Conservation (phyloP, 352 stramenopile genomes). For the Pythium diclinum region DNA sequence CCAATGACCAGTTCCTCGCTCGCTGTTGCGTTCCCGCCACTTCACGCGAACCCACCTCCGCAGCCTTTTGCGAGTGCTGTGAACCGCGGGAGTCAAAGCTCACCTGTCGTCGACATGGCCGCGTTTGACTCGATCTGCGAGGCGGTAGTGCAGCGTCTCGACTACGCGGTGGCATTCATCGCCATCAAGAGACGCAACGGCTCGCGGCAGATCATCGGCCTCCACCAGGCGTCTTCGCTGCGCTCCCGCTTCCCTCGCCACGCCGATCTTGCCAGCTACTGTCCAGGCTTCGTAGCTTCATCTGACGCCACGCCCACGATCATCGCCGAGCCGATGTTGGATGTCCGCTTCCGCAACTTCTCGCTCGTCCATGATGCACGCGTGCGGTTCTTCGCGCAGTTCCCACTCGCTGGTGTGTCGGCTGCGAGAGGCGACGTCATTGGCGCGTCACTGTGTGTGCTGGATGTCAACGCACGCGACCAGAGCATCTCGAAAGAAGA, state of each 20-base stretch:
- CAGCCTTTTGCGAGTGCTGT: neutral
- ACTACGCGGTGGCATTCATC: conserved; percentile 48
- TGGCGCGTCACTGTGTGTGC: conserved; percentile 41
- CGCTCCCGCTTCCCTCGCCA: conserved; percentile 11
- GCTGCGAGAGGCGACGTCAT: conserved; percentile 18
- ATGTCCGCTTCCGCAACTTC: conserved; percentile 38
- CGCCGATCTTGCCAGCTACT: conserved; percentile 17
- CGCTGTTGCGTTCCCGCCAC: neutral
- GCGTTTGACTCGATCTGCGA: conserved; percentile 62
- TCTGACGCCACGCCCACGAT: conserved; percentile 25
- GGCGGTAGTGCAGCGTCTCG: conserved; percentile 42
- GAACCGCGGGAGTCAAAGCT: neutral
- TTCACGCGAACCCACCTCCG: neutral
- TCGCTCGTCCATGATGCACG: conserved; percentile 36
- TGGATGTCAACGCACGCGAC: conserved; percentile 32
- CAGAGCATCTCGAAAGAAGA: conserved; percentile 38
- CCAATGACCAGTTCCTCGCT: conserved; percentile 8
- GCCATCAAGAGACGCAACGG: conserved; percentile 27
- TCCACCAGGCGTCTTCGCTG: conserved; percentile 22
- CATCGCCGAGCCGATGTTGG: conserved; percentile 36
- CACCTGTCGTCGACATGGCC: conserved; percentile 6
- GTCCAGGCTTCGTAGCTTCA: conserved; percentile 8
- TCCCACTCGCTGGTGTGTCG: conserved; percentile 35
- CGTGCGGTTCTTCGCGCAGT: conserved; percentile 53
- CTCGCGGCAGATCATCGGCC: conserved; percentile 34